Evolutionary conservation across 352 stramenopile species (phyloP), one percentile per base, ranked within the genome.

Genomic region (Globisporangium radiosum): DNA sequence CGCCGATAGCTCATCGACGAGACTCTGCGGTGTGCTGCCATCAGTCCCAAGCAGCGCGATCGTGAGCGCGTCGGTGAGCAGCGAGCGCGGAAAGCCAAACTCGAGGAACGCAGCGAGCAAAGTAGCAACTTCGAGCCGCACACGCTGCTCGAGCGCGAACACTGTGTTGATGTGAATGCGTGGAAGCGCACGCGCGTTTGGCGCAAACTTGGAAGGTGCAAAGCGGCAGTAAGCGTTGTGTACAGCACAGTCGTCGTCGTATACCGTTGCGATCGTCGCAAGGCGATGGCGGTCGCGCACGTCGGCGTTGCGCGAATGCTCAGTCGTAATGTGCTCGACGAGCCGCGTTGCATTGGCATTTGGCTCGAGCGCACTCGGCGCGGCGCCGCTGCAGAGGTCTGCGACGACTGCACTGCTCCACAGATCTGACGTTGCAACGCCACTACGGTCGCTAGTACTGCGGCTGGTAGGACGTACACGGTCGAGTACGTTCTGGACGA

Each of bases 151-250:
- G 42, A 86, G 60, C 0, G 58, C 51, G 7, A 78, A 50, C 1
- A 87, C 33, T 5, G 73, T 50, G 3, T 68, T 15, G 3, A 83
- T 25, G 14, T 62, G 71, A 17, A 84, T 66, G 7, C 53, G 62
- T 1, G 80, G 66, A 72, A 78, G 73, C 9, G 55, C 25, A 13
- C 65, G 65, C 6, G 66, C 64, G n/a, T 72, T 84, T 2, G 47
- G 38, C 8, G 58, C 53, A 33, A 72, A 57, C 50, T 70, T 79
- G 6, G 61, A 69, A 3, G 76, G 59, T 4, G 78, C 68, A 36
- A 90, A 84, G 5, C 72, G 61, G n/a, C 57, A 60, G 54, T 85
- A 50, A 0, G 60, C 33, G 33, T 88, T 88, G 62, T 86, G 73
- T 7, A 84, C 43, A 1, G n/a, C 38, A 17, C 68, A 51, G 61